A percentile compares a stretch with the other conserved stretches of the same genome.
phyloP scores from a whole-genome alignment of 768 basidiomycete species.

The Inosperma sp. region DNA sequence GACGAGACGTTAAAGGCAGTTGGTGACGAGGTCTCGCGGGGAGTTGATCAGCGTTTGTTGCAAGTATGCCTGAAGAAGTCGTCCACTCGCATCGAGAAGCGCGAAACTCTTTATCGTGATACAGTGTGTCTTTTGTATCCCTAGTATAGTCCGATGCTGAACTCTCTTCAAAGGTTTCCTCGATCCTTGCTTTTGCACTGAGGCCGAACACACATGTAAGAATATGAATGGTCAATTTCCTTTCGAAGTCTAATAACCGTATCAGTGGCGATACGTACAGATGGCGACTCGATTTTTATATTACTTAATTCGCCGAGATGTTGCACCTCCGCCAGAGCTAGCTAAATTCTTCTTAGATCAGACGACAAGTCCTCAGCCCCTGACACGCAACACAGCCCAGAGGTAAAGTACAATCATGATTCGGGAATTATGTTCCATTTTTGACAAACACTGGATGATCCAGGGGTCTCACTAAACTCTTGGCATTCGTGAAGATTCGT shows the following conservation, averaged over 20 bases:
- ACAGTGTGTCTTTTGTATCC: conserved; percentile 37
- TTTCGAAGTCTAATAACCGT: conserved; percentile 12
- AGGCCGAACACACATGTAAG: conserved; percentile 69
- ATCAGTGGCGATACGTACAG: conserved; percentile 79
- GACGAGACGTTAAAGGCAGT: conserved; percentile 46
- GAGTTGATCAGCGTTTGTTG: conserved; percentile 41
- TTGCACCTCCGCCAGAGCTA: conserved; percentile 45
- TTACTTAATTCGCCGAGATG: conserved; percentile 61
- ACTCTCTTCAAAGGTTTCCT: conserved; percentile 44
- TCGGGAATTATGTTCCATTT: too few species aligned
- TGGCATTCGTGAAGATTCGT: conserved; percentile 69
- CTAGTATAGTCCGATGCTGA: neutral
- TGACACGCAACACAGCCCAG: conserved; percentile 61
- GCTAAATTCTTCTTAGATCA: conserved; percentile 63
- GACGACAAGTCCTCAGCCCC: conserved; percentile 64
- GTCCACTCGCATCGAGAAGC: conserved; percentile 37
- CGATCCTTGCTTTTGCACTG: conserved; percentile 56
- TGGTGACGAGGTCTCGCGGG: conserved; percentile 44
- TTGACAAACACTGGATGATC: too few species aligned
- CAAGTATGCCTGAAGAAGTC: conserved; percentile 41
- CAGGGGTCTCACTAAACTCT: conserved; percentile 64
- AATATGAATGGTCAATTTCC: conserved; percentile 14
- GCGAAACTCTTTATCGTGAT: conserved; percentile 42
- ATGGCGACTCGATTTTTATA: conserved; percentile 60
- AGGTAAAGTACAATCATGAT: too few species aligned